Percentiles rank a stretch among this genome's conserved stretches.
Evolutionary conservation across 306 rosid species (phyloP).

Genomic region (Casuarina cunninghamiana): DNA sequence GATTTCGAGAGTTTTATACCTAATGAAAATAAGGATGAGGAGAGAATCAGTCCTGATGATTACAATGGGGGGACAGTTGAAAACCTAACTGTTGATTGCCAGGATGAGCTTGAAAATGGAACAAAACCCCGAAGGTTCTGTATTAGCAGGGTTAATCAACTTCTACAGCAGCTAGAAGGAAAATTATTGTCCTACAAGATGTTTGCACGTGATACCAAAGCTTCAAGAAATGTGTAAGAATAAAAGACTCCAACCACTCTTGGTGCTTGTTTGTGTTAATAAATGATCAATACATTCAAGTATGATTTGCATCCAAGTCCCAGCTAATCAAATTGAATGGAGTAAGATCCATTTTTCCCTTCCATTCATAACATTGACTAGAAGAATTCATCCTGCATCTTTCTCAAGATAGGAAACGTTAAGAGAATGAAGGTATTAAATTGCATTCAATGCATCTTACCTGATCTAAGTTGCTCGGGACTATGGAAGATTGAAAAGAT

Average conservation of each 20-base stretch:
- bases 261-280: neutral
- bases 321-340: no score
- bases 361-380: no score
- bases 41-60: slow-evolving; percentile 21
- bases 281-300: no score
- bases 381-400: no score
- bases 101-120: slow-evolving; percentile 38
- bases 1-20: slow-evolving; percentile 23
- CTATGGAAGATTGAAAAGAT: slow-evolving; percentile 9
- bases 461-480: neutral
- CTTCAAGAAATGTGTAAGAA: slow-evolving; percentile 91
- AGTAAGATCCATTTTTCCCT: no score
- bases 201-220: slow-evolving; percentile 97
- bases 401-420: neutral
- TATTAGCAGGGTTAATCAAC: slow-evolving; percentile 62
- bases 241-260: slow-evolving; percentile 20
- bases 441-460: neutral
- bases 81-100: slow-evolving; percentile 13
- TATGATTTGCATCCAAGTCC: no score
- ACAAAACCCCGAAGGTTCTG: slow-evolving; percentile 56
- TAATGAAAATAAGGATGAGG: slow-evolving; percentile 29
- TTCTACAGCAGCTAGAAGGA: slow-evolving; percentile 77
- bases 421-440: neutral
- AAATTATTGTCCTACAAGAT: slow-evolving; percentile 82
- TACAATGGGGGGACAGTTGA: slow-evolving; percentile 11